phyloP scores from a whole-genome alignment of 2,329 filamentous ascomycete genomes.

The Botrytis tulipae region DNA sequence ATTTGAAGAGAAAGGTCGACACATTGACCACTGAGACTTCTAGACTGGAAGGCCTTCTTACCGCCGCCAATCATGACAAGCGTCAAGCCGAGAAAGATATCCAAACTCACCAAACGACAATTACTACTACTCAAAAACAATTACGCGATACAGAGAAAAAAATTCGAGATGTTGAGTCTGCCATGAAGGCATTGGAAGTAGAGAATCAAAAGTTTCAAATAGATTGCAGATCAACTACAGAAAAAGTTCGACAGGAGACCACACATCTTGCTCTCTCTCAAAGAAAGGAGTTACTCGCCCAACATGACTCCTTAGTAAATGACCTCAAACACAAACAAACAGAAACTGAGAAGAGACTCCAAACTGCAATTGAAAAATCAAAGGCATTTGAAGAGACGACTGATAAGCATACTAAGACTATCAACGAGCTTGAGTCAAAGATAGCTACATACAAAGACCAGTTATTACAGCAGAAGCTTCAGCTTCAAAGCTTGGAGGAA shows the following conservation, averaged over 20 bases:
- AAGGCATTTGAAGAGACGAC: not conserved
- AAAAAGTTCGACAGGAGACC: slow-evolving; percentile 31
- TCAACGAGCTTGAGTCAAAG: not conserved
- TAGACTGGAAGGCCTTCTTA: slow-evolving; percentile 33
- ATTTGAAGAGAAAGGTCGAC: slow-evolving; percentile 26
- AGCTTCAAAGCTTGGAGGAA: slow-evolving; percentile 13
- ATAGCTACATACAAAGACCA: slow-evolving; percentile 9
- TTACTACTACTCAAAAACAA: slow-evolving; percentile 21
- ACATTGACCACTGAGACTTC: slow-evolving; percentile 31
- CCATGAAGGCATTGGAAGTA: slow-evolving; percentile 33
- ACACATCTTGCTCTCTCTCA: slow-evolving; percentile 25
- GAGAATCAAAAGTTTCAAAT: slow-evolving; percentile 31
- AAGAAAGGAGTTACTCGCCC: not conserved
- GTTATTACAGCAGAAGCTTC: slow-evolving; percentile 1
- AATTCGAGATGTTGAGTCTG: slow-evolving; percentile 23
- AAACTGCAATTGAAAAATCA: not conserved
- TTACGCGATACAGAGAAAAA: slow-evolving; percentile 23
- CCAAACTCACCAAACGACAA: slow-evolving; percentile 17
- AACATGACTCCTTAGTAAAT: slow-evolving; percentile 11
- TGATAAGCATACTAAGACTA: not conserved
- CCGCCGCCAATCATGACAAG: slow-evolving; percentile 40
- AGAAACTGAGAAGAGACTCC: not conserved
- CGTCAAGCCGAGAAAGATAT: slow-evolving; percentile 25
- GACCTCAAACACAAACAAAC: slow-evolving; percentile 14
- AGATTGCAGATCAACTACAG: not conserved